phyloP scores from a whole-genome alignment of 2,329 filamentous ascomycete species.

The Alternaria novae-zelandiae region DNA sequence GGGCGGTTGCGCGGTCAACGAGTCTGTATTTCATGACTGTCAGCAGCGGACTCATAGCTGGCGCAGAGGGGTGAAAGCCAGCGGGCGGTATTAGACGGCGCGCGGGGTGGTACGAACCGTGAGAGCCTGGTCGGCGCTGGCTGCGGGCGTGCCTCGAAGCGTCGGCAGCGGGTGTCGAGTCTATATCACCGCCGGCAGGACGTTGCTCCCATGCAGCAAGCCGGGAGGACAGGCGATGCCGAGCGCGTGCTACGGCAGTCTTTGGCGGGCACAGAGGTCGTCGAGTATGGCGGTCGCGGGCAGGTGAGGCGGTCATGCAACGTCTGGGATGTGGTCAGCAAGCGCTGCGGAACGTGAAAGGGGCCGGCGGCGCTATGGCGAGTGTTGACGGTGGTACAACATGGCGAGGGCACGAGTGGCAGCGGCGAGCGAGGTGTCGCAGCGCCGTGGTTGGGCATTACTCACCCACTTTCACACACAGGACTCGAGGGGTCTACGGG shows the following conservation, averaged over 20 bases:
- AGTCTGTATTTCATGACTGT: slow-evolving; percentile 42
- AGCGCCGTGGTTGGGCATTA: slow-evolving; percentile 27
- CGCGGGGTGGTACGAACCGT: slow-evolving; percentile 45
- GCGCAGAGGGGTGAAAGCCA: slow-evolving; percentile 12
- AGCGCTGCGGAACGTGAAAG: slow-evolving; percentile 34
- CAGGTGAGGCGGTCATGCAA: slow-evolving; percentile 25
- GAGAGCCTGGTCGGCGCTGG: slow-evolving; percentile 32
- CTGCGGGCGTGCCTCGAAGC: slow-evolving; percentile 42
- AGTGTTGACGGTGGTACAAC: slow-evolving; percentile 45
- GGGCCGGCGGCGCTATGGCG: slow-evolving; percentile 35
- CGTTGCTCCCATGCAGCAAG: slow-evolving; percentile 28
- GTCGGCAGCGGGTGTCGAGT: slow-evolving; percentile 36
- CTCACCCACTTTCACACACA: slow-evolving; percentile 31
- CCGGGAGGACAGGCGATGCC: slow-evolving; percentile 17
- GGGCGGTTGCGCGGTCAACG: slow-evolving; percentile 25
- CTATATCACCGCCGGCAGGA: slow-evolving; percentile 24
- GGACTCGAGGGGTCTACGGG: neutral
- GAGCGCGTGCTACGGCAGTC: slow-evolving; percentile 30
- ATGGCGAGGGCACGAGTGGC: slow-evolving; percentile 39
- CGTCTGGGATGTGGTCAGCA: slow-evolving; percentile 41
- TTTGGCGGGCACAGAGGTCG: neutral
- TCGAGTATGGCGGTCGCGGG: slow-evolving; percentile 14
- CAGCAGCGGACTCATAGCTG: slow-evolving; percentile 32
- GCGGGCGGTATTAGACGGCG: slow-evolving; percentile 27
- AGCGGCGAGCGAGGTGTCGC: slow-evolving; percentile 40